phyloP scores from a whole-genome alignment of 805 yeast species.

The Kodamaea jinghongensis region DNA sequence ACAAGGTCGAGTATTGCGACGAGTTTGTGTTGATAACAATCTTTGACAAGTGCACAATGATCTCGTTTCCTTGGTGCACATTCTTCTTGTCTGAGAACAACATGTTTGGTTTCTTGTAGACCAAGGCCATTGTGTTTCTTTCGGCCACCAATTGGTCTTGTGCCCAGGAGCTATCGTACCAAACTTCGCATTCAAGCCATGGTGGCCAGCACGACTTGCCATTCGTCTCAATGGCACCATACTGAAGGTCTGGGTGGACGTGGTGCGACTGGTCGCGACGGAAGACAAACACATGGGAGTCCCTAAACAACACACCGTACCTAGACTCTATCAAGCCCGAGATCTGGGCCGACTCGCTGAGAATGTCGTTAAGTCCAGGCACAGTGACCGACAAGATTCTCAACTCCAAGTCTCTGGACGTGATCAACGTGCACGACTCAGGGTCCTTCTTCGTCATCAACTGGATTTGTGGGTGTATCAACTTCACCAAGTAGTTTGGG shows the following conservation, averaged over 20 bases:
- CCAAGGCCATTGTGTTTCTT: constrained; percentile 39
- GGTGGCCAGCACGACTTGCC: constrained; percentile 77
- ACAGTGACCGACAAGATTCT: constrained; percentile 47
- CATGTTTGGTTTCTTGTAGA: constrained; percentile 51
- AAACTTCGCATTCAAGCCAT: constrained; percentile 74
- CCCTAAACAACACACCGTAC: constrained; percentile 53
- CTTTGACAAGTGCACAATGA: constrained; percentile 34
- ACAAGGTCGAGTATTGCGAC: constrained; percentile 36
- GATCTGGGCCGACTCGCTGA: constrained; percentile 31
- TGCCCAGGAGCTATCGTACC: constrained; percentile 24
- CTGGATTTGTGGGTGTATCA: constrained; percentile 84
- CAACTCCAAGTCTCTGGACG: constrained; percentile 59
- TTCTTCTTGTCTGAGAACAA: constrained; percentile 36
- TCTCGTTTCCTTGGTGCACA: constrained; percentile 24
- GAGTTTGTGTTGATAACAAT: constrained; percentile 38
- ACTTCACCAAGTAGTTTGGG: constrained; percentile 62
- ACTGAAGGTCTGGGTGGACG: constrained; percentile 14
- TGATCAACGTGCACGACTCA: constrained; percentile 47
- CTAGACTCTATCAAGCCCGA: constrained; percentile 52
- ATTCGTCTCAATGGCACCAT: constrained; percentile 10
- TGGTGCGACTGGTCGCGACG: constrained; percentile 30
- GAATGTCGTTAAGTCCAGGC: constrained; percentile 37
- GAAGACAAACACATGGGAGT: constrained; percentile 54
- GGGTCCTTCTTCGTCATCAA: constrained; percentile 45
- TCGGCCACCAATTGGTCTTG: constrained; percentile 33